phyloP scores from a whole-genome alignment of 768 basidiomycete species.

The Ephemerocybe angulata region DNA sequence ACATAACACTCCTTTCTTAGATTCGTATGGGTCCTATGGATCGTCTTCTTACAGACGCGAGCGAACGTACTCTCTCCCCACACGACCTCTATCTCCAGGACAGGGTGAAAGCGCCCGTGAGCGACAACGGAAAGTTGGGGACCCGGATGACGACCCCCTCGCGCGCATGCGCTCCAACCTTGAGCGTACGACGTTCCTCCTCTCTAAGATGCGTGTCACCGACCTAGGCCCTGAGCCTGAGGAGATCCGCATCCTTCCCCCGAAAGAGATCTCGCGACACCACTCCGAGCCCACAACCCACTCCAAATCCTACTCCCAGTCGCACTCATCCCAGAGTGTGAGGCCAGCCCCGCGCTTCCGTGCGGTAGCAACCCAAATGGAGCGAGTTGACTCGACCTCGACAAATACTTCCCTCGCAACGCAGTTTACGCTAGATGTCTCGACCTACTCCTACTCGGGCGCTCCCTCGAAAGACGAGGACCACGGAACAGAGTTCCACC shows the following conservation, averaged over 20 bases:
- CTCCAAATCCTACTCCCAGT: background rate
- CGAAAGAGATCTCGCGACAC: background rate
- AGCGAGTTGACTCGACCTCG: background rate
- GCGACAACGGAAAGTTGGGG: background rate
- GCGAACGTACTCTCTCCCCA: background rate
- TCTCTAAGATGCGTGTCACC: background rate
- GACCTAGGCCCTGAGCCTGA: background rate
- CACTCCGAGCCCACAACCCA: background rate
- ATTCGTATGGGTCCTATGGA: too few relatives aligned
- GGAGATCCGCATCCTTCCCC: background rate
- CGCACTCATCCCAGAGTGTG: too few relatives aligned
- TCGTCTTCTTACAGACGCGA: too few relatives aligned
- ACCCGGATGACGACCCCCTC: background rate
- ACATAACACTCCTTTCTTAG: background rate
- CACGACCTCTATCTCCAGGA: background rate
- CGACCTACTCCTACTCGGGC: background rate
- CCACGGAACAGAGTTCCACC: slow-evolving; percentile 3
- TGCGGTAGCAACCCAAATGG: background rate
- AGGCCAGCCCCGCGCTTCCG: too few relatives aligned
- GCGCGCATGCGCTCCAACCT: background rate
- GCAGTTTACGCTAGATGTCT: background rate
- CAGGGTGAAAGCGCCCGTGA: background rate
- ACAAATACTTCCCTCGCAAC: background rate
- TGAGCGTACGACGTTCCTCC: background rate
- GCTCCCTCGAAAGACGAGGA: background rate